These are phyloP conservation scores for Pseudomonodictys pantanalensis DNA, from an alignment of 495 filamentous ascomycete genomes.

Conservation along the genomic window DNA sequence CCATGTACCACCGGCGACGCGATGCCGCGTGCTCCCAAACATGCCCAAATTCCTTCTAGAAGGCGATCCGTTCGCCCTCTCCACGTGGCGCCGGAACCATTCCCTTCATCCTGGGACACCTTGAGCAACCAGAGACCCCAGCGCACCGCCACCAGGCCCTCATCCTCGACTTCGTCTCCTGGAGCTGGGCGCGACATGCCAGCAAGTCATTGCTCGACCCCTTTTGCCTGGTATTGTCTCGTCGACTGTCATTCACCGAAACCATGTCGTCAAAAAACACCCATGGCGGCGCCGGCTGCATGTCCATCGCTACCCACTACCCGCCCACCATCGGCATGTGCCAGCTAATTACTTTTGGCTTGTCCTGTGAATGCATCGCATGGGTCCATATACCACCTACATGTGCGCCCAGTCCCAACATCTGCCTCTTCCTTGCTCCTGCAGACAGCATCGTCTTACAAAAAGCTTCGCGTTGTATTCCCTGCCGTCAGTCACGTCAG, in stretches of 20 bases:
- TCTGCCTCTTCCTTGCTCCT: not conserved
- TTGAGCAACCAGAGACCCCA: not conserved
- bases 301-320: constrained; percentile 4
- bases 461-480: no score
- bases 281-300: not conserved
- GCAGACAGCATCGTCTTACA: not conserved
- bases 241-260: not conserved
- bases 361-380: not conserved
- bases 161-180: no score
- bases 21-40: not conserved
- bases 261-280: not conserved
- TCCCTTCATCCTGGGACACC: not conserved
- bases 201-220: not conserved
- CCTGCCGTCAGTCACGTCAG: not conserved
- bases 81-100: not conserved
- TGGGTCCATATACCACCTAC: no score
- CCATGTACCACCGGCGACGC: not conserved
- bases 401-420: not conserved
- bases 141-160: not conserved
- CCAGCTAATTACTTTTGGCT: constrained; percentile 24
- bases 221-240: not conserved
- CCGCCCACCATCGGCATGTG: constrained; percentile 4
- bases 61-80: not conserved
- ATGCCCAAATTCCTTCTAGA: constrained; percentile 1
- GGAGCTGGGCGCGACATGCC: not conserved